Base-by-base conservation (phyloP, 805 yeast species). In the Wickerhamiella kurtzmanii region DNA sequence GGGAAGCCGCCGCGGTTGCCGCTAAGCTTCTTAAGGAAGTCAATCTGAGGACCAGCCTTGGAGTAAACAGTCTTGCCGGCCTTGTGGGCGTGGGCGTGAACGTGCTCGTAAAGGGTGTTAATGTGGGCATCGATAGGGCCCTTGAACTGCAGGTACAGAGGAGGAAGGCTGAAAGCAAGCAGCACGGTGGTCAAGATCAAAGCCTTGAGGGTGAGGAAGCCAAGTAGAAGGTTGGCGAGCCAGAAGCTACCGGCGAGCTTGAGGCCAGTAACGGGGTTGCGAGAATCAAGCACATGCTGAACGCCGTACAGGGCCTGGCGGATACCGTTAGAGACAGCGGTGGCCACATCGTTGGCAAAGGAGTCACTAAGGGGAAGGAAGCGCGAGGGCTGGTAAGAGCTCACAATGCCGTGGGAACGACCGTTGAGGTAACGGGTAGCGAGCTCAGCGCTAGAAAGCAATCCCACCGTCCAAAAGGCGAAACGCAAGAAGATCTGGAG, bases 361-460 rank as follows among this genome's bases (percentile, higher is more conserved):
- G 56, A 52, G 56, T 60, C 56, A 58, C 73, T 66, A 61, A 62
- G 65, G 37, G 56, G 55, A 42, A 57, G 41, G 52, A 64, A 62
- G 55, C 73, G 70, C n/a, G 75, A 68, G 47, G 92, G 85, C 63
- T 74, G 79, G 71, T 82, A 78, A 57, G 79, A 76, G 51, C 87
- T 74, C 50, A 89, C 80, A 52, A 88, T 72, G 17, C 96, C 96
- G 44, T 65, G 65, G 47, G 52, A 43, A 60, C 72, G 70, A 54
- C 95, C 95, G 44, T 83, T 73, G 54, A 81, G 65, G 39, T 77
- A 57, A 60, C 81, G 81, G 51, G 94, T 82, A 48, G 72, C 70
- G 60, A 79, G 82, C 69, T 88, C 96, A 47, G 80, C 82, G 48
- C 75, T 70, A 45, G 87, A 92, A 44, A 89, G 73, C 22, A 74